A percentile compares a stretch with the other conserved stretches of the same genome.
Evolutionary conservation across 1,284 basidiomycete species (phyloP).

Genomic region (Microbotryum saponariae): DNA sequence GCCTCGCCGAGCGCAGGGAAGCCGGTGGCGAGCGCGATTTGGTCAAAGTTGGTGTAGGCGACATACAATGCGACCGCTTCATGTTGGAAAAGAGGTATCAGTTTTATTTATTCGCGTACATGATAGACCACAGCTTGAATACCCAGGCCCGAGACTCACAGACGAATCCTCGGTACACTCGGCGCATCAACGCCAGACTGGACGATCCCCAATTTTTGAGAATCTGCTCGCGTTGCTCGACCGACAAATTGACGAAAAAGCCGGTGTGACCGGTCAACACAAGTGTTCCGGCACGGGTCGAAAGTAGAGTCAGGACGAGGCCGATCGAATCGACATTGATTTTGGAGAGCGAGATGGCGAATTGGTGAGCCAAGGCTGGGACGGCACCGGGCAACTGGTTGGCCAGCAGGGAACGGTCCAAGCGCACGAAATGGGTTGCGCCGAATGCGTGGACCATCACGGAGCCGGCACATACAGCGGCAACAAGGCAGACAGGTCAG

Average conservation of each 20-base stretch:
- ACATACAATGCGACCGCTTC: conserved; percentile 18
- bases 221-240: conserved; percentile 19
- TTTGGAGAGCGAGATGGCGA: conserved; percentile 12
- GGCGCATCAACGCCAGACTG: conserved; percentile 14
- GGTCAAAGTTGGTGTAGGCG: conserved; percentile 20
- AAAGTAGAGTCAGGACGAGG: conserved; percentile 15
- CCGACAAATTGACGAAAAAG: conserved; percentile 14
- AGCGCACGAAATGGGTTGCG: too few relatives aligned
- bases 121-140: too few relatives aligned
- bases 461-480: too few relatives aligned
- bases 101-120: too few relatives aligned
- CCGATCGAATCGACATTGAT: conserved; percentile 20
- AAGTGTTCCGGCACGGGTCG: conserved; percentile 24
- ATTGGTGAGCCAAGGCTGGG: conserved; percentile 19
- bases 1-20: conserved; percentile 21
- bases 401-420: too few relatives aligned
- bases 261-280: conserved; percentile 17
- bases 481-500: too few relatives aligned
- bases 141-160: not conserved
- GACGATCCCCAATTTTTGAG: conserved; percentile 21
- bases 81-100: too few relatives aligned
- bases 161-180: conserved; percentile 19
- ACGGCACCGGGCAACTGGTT: conserved; percentile 13
- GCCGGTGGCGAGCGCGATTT: conserved; percentile 17
- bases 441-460: too few relatives aligned